Conservation (phyloP, 371 early-diverging fungal genomes). For the Dichotomocladium elegans region DNA sequence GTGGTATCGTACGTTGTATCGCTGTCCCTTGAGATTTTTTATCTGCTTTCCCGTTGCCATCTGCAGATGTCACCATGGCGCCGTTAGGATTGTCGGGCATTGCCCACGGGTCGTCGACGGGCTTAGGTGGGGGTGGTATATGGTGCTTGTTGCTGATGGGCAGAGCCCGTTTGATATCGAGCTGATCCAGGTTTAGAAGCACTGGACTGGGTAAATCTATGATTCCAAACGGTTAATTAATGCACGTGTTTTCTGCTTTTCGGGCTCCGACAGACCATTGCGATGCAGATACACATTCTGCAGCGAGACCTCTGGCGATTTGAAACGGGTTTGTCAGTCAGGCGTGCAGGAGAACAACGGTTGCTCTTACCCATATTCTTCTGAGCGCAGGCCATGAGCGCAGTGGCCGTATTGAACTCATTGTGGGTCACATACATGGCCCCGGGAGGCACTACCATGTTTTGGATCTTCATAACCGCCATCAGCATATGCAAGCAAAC, state of each 20-base stretch:
- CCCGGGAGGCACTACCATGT: slow-evolving; percentile 44
- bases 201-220: slow-evolving; percentile 24
- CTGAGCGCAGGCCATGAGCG: slow-evolving; percentile 71
- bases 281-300: slow-evolving; percentile 29
- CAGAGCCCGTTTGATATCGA: slow-evolving; percentile 13
- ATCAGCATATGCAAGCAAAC: not conserved
- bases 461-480: slow-evolving; percentile 14
- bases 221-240: not conserved
- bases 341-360: not conserved
- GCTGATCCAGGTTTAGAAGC: slow-evolving; percentile 16
- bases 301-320: slow-evolving; percentile 28
- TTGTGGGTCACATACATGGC: slow-evolving; percentile 52
- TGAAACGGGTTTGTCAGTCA: not conserved
- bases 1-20: not conserved
- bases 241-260: slow-evolving; percentile 1
- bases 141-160: not conserved
- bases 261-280: slow-evolving; percentile 21
- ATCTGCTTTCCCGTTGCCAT: too few species aligned
- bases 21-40: too few species aligned
- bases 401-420: slow-evolving; percentile 70
- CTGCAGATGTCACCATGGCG: not conserved
- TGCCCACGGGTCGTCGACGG: slow-evolving; percentile 17
- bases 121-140: slow-evolving; percentile 2
- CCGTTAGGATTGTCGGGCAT: too few species aligned
- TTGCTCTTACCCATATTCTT: slow-evolving; percentile 62